Conservation (phyloP, 1,284 basidiomycete species). For the Tylopilus orsonianus region DNA sequence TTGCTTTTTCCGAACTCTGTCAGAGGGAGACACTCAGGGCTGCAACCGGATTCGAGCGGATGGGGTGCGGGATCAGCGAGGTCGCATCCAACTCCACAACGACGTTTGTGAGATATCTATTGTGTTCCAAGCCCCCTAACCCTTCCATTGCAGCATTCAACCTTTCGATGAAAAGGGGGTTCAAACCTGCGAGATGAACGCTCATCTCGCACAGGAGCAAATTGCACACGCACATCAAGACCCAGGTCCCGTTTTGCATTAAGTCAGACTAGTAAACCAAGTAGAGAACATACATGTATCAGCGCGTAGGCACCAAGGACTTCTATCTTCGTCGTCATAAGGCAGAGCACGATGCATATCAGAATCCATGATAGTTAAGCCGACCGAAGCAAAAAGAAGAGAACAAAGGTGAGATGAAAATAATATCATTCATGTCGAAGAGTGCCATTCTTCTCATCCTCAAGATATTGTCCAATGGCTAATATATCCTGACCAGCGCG, state of each 20-base stretch:
- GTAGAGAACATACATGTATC: conserved; percentile 21
- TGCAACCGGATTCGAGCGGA: conserved; percentile 22
- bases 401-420: conserved; percentile 2
- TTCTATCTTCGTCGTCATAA: conserved; percentile 7
- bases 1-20: conserved; percentile 42
- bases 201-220: neutral
- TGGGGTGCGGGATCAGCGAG: conserved; percentile 27
- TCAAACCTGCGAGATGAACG: conserved; percentile 31
- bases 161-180: conserved; percentile 26
- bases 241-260: conserved; percentile 13
- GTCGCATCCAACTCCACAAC: conserved; percentile 26
- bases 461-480: conserved; percentile 84
- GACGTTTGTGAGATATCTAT: conserved; percentile 24
- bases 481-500: conserved; percentile 76
- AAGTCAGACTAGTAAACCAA: conserved; percentile 24
- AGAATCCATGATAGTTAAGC: conserved; percentile 8
- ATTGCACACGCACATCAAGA: conserved; percentile 1
- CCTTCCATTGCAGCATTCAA: conserved; percentile 26
- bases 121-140: conserved; percentile 1
- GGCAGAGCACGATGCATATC: conserved; percentile 18
- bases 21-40: conserved; percentile 16
- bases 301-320: conserved; percentile 6
- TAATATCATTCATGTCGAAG: conserved; percentile 43
- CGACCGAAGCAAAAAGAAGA: conserved; percentile 4
- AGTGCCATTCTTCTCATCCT: conserved; percentile 80